Base-by-base conservation (phyloP, 2,329 filamentous ascomycete species). In the Aspergillus neotritici region DNA sequence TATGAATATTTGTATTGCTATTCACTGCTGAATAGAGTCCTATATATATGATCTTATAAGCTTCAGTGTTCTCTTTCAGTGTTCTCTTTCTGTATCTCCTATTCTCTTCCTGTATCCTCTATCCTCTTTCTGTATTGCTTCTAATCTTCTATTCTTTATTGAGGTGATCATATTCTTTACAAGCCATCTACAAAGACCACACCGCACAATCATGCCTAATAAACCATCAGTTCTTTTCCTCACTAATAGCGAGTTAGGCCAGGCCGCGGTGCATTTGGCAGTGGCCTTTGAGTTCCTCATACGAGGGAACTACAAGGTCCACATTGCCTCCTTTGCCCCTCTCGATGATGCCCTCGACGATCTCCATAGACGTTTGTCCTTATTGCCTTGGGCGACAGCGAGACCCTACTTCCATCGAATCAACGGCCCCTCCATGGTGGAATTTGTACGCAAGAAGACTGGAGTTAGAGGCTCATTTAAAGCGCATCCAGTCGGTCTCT, bases 191-290 rank as follows among this genome's bases (percentile, higher is more conserved):
- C 21, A 25, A 25, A 8, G 6, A 25, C 2, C 21, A 25, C 21
- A 25, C 7, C 2, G 21, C 21, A 8, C 7, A 9, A 9, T 25
- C 21, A 25, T 25, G 21, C 21, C 21, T 8, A 8, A 25, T 9
- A 45, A 37, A 34, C 21, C 25, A n/a, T 33, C 34, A 6, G 52
- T 71, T n/a, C 54, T 73, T 1, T 60, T 74, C 29, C 40, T 73
- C 10, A 67, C 67, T 1, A 70, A 67, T 45, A 53, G 59, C 36
- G 70, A 73, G 45, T 56, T 60, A 38, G 70, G 71, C 7, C 65
- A 71, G 36, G 61, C 66, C 5, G 71, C 66, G 36, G 62, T 72
- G n/a, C 57, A 64, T 31, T 44, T 74, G 3, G 69, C 69, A 5
- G 62, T 65, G 0, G 55, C 54, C 5, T 55, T 67, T 30, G 67